Conservation (phyloP, 331 rosid species). For the Telfairia occidentalis region DNA sequence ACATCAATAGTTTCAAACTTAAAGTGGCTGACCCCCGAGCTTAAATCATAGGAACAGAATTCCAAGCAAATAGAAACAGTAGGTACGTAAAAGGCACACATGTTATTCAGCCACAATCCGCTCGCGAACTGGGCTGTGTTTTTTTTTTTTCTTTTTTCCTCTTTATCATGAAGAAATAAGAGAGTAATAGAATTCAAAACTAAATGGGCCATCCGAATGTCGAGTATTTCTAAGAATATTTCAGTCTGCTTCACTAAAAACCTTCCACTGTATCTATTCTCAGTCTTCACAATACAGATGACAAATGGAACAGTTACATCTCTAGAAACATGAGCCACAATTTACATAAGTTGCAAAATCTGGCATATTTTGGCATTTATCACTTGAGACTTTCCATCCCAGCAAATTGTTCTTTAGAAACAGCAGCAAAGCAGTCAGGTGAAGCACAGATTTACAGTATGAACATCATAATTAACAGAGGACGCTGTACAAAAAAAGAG, state of each 20-base stretch:
- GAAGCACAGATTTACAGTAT: slow-evolving; percentile 21
- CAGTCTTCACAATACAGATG: slow-evolving; percentile 6
- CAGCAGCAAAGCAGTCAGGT: slow-evolving; percentile 24
- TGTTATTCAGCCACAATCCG: neutral
- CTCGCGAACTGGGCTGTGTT: neutral
- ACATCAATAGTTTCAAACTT: neutral
- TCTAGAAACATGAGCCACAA: slow-evolving; percentile 36
- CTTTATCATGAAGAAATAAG: neutral
- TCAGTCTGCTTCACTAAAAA: slow-evolving; percentile 11
- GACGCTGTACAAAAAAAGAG: slow-evolving; percentile 12
- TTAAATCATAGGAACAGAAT: neutral
- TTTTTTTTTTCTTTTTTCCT: neutral
- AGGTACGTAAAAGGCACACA: neutral
- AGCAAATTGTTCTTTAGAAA: slow-evolving; percentile 27
- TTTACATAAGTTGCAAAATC: slow-evolving; percentile 38
- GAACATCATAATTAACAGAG: slow-evolving; percentile 22
- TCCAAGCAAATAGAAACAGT: neutral
- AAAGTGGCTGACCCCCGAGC: neutral
- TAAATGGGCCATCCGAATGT: neutral
- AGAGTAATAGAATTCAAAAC: neutral
- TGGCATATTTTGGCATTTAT: slow-evolving; percentile 25
- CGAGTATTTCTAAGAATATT: neutral
- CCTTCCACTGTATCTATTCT: slow-evolving; percentile 3
- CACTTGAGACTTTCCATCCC: slow-evolving; percentile 28
- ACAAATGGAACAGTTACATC: slow-evolving; percentile 34